Percentiles rank a stretch among this genome's conserved stretches.
These are phyloP conservation scores for Globisporangium abappressorium DNA, from an alignment of 352 stramenopile genomes.

Conservation along the genomic window DNA sequence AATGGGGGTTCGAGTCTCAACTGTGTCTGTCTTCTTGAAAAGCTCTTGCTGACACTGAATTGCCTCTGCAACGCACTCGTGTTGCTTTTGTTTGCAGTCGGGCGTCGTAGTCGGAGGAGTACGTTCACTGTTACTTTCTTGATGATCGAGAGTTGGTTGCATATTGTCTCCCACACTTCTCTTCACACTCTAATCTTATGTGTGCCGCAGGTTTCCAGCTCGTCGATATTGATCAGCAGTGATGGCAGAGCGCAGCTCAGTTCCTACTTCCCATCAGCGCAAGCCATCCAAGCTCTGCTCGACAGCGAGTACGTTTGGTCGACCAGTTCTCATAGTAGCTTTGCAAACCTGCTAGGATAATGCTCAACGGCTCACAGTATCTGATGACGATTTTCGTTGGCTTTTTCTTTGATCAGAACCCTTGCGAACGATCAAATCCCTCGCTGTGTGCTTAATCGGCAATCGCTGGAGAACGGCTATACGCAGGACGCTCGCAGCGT, in stretches of 20 bases:
- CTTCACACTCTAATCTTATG: too few relatives aligned
- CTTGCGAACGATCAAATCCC: conserved; percentile 30
- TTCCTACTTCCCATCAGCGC: neutral
- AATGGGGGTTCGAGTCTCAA: neutral
- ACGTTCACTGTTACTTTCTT: neutral
- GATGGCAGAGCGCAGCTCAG: conserved; percentile 6
- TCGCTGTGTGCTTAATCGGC: conserved; percentile 25
- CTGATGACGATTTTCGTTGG: too few relatives aligned
- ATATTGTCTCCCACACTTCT: too few relatives aligned
- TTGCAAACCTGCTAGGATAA: neutral
- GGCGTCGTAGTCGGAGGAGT: conserved; percentile 24
- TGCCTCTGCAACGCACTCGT: neutral
- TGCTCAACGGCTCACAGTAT: too few relatives aligned
- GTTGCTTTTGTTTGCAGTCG: neutral
- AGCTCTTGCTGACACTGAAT: neutral
- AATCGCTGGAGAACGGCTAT: conserved; percentile 8
- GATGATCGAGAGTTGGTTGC: too few relatives aligned
- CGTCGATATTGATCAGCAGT: conserved; percentile 12
- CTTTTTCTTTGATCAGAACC: conserved; percentile 15
- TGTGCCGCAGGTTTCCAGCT: conserved; percentile 8
- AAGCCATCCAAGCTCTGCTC: conserved; percentile 1
- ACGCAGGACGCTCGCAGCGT: conserved; percentile 49
- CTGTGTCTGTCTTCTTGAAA: neutral
- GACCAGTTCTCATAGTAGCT: neutral
- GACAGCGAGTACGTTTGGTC: conserved; percentile 4